Evolutionary conservation across 2,329 filamentous ascomycete species (phyloP).

Genomic region (Gaeumannomyces tritici): DNA sequence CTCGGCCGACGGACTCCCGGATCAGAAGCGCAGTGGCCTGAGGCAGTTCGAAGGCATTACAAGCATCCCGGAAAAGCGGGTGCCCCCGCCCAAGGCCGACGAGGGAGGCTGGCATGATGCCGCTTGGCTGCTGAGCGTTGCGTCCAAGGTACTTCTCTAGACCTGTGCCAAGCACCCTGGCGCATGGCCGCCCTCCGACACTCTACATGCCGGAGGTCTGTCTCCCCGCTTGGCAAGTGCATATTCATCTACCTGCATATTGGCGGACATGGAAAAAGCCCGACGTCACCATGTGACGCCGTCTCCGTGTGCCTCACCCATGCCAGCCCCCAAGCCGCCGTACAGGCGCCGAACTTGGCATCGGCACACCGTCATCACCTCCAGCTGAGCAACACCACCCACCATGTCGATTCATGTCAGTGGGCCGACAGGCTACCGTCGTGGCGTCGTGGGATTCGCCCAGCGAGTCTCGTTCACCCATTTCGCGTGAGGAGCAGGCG

Average conservation of each 20-base stretch:
- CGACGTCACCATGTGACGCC: background rate
- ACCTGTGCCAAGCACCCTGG: background rate
- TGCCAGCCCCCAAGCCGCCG: background rate
- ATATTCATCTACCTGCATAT: background rate
- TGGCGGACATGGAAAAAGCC: background rate
- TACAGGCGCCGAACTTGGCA: background rate
- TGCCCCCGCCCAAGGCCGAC: constrained; percentile 40
- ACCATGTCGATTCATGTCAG: background rate
- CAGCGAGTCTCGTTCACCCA: background rate
- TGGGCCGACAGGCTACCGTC: background rate
- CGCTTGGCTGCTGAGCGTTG: constrained; percentile 58
- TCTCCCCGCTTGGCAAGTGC: background rate
- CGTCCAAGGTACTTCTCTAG: constrained; percentile 49
- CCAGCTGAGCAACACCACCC: background rate
- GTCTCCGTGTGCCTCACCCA: background rate
- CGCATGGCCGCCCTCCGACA: background rate
- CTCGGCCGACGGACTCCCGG: background rate
- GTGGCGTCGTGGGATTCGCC: background rate
- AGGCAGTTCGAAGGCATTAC: constrained; percentile 30
- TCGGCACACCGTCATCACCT: background rate
- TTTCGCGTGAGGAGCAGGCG: background rate
- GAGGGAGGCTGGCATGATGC: constrained; percentile 58
- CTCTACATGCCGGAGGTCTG: background rate
- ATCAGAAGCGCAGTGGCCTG: constrained; percentile 22
- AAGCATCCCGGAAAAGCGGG: constrained; percentile 29